Percentiles rank a stretch among this genome's conserved stretches.
Conservation (phyloP, 2,329 filamentous ascomycete species). For the Aureobasidium sp. region DNA sequence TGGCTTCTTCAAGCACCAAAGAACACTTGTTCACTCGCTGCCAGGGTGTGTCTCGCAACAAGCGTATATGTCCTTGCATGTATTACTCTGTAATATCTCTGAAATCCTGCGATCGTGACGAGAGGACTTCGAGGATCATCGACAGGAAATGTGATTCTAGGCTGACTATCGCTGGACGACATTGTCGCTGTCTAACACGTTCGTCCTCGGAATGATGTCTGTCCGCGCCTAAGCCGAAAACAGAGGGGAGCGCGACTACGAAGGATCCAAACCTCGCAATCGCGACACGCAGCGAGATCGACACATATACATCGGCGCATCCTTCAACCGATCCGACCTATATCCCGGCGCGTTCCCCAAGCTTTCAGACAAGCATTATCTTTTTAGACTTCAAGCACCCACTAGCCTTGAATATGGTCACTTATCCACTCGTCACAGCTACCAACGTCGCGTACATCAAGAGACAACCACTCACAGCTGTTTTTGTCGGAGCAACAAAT, state of each 20-base stretch:
- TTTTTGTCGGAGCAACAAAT: slow-evolving; percentile 21
- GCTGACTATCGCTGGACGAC: no score
- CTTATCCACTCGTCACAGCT: neutral
- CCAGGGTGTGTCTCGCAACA: neutral
- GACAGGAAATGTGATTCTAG: no score
- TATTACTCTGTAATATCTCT: neutral
- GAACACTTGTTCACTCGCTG: no score
- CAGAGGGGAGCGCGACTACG: neutral
- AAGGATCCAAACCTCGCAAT: neutral
- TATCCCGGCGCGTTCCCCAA: neutral
- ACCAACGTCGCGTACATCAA: slow-evolving; percentile 11
- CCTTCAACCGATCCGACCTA: neutral
- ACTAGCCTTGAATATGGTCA: neutral
- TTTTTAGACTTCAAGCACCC: neutral
- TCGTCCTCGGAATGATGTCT: neutral
- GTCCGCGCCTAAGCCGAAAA: neutral
- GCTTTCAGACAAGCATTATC: neutral
- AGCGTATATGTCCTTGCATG: neutral
- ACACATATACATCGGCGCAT: neutral
- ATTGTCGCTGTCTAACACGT: neutral
- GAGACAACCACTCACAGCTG: slow-evolving; percentile 17
- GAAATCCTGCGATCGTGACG: neutral
- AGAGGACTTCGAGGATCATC: no score
- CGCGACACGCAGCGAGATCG: no score
- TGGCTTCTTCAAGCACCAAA: no score